phyloP scores from a whole-genome alignment of 306 rosid genomes.

The apple (Malus domestica) region ASM211411v1 NC_041803.1:10981001-10981500 shows the following conservation, averaged over 20 bases:
- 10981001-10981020: not conserved
- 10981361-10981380: not conserved
- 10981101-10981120: conserved; percentile 43
- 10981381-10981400: not conserved
- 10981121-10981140: conserved; percentile 91
- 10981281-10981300: not conserved
- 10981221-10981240: conserved; percentile 5
- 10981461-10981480: conserved; percentile 64
- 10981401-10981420: not conserved
- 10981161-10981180: conserved; percentile 84
- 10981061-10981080: not conserved
- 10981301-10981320: not conserved
- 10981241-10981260: not conserved
- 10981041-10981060: not conserved
- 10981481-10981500: conserved; percentile 57
- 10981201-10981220: conserved; percentile 77
- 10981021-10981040: not conserved
- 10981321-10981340: not conserved
- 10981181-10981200: conserved; percentile 78
- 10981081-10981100: not conserved
- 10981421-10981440: conserved; percentile 20
- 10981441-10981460: conserved; percentile 98
- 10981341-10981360: not conserved
- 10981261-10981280: not conserved
- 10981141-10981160: conserved; percentile 69